Evolutionary conservation across 2,329 filamentous ascomycete species (phyloP), one percentile per base, ranked within the genome.

Genomic region (Thielaviopsis ethacetica): DNA sequence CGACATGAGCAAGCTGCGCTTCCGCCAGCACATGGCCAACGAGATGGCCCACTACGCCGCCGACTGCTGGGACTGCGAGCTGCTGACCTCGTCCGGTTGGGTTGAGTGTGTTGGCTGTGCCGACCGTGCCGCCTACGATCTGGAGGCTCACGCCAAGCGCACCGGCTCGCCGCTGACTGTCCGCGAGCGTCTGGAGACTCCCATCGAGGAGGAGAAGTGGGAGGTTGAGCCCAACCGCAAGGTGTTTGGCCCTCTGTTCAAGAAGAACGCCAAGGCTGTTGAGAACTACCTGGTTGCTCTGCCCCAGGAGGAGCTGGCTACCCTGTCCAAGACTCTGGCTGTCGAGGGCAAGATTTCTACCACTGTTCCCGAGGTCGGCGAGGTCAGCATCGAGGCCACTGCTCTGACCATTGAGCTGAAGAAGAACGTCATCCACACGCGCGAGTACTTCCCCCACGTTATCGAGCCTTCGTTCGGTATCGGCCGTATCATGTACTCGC

Each of bases 41-140:
- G 79, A 81, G 68, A 82, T 81, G 78, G 80, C 93, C 17, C 93
- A 98, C 73, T 98, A 98, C 70, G 93, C 93, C 53, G 81, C 84
- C 59, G 93, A 98, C 75, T 98, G 93, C 75, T 97, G 93, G 93
- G 93, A 98, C 71, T 91, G 90, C 15, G 93, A 98, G 72, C 76
- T 98, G 59, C 77, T 86, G 63, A 97, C 88, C 60, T 91, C 86
- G 62, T 91, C 91, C 67, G 93, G 93, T 70, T 98, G 93, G 93
- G 88, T 97, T 63, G 93, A 98, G 76, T 97, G 91, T 71, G 91
- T 97, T 67, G 93, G 93, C 63, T 97, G 93, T 71, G 93, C 93
- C 62, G 91, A 96, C 70, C 83, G 93, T 67, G 95, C 88, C 69
- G 93, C 93, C 21, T 98, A 95, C 71, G 93, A 98, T 72, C 72